Percentiles rank a stretch among this genome's conserved stretches.
phyloP scores from a whole-genome alignment of 192 early-diverging fungal species.

The Coemansia sp. region DNA sequence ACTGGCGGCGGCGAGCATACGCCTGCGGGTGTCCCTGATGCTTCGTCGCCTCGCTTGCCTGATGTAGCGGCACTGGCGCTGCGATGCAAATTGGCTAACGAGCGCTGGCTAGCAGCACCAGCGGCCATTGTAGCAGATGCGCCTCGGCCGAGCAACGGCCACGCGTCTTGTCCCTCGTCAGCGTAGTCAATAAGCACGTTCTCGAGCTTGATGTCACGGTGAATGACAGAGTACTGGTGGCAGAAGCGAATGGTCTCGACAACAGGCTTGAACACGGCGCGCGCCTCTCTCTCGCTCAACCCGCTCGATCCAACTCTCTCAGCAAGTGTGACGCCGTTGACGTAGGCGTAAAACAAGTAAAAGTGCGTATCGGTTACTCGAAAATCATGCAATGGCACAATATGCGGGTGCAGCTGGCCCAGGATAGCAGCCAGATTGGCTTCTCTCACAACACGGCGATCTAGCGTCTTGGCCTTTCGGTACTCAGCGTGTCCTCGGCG shows the following conservation, averaged over 20 bases:
- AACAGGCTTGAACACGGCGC: conserved; percentile 36
- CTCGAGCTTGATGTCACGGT: conserved; percentile 90
- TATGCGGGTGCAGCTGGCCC: conserved; percentile 53
- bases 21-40: background rate
- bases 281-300: conserved; percentile 38
- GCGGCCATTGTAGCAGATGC: background rate
- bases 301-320: conserved; percentile 46
- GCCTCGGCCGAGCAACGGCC: conserved; percentile 9
- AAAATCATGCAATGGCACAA: conserved; percentile 53
- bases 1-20: background rate
- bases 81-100: background rate
- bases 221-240: conserved; percentile 75
- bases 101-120: background rate
- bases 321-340: conserved; percentile 50
- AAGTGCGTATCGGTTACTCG: conserved; percentile 58
- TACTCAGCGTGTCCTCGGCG: conserved; percentile 35
- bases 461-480: conserved; percentile 52
- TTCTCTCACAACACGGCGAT: conserved; percentile 54
- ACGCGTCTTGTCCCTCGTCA: conserved; percentile 7
- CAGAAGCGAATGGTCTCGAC: conserved; percentile 55
- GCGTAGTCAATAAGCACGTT: conserved; percentile 71
- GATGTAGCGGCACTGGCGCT: conserved; percentile 2
- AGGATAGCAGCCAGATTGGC: conserved; percentile 55
- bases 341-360: conserved; percentile 56
- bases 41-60: background rate